Conservation (phyloP, 1,284 basidiomycete species). For the Mycena citricolor region DNA sequence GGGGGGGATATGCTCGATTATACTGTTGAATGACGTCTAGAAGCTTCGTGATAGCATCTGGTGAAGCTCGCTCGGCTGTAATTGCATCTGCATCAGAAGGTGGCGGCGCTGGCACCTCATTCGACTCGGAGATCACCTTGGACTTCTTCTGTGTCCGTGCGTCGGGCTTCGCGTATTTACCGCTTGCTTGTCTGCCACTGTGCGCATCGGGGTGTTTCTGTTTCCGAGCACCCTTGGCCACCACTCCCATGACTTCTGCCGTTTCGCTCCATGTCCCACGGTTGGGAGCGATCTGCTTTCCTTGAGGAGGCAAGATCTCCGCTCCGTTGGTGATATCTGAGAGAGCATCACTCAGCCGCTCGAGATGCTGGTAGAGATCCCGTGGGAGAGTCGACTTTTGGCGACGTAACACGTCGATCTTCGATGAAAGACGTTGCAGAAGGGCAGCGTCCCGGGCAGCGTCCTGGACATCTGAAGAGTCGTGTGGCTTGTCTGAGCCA, state of each 20-base stretch:
- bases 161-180: background rate
- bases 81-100: background rate
- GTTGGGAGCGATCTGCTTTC: conserved; percentile 3
- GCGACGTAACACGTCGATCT: too few relatives aligned
- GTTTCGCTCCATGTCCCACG: conserved; percentile 3
- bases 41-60: background rate
- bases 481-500: too few relatives aligned
- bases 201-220: conserved; percentile 2
- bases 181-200: background rate
- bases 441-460: too few relatives aligned
- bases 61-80: background rate
- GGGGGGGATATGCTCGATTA: too few relatives aligned
- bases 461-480: too few relatives aligned
- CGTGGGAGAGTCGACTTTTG: too few relatives aligned
- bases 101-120: background rate
- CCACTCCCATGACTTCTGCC: conserved; percentile 7
- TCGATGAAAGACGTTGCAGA: too few relatives aligned
- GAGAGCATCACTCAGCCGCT: too few relatives aligned
- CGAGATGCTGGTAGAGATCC: too few relatives aligned
- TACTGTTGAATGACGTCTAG: background rate
- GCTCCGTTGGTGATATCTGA: too few relatives aligned
- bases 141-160: conserved; percentile 1
- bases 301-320: too few relatives aligned
- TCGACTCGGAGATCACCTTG: background rate
- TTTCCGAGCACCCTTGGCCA: conserved; percentile 6